Conservation (phyloP, 345 rosid species). For the Aquilaria malaccensis region DNA sequence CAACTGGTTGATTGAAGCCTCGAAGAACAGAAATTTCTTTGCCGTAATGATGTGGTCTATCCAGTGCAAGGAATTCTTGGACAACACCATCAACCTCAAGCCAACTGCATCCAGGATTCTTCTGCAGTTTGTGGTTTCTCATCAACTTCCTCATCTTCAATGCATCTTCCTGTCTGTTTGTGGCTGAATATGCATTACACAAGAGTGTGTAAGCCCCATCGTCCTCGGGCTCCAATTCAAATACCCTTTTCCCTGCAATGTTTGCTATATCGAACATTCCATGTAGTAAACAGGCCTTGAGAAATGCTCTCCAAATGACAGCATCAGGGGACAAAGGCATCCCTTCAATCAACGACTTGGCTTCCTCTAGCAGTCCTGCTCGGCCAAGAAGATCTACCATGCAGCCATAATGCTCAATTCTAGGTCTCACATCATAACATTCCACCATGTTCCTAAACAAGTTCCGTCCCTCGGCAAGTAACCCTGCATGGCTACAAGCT, state of each 20-base stretch:
- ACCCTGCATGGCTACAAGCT: slow-evolving; percentile 30
- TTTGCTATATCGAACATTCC: slow-evolving; percentile 21
- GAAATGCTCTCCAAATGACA: slow-evolving; percentile 27
- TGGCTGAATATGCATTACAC: slow-evolving; percentile 19
- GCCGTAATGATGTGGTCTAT: slow-evolving; percentile 7
- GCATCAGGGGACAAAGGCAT: slow-evolving; percentile 22
- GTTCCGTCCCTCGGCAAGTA: slow-evolving; percentile 19
- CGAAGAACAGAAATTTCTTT: slow-evolving; percentile 7
- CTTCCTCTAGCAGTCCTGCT: slow-evolving; percentile 29
- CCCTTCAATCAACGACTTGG: slow-evolving; percentile 13
- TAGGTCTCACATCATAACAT: slow-evolving; percentile 23
- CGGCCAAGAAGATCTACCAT: slow-evolving; percentile 30
- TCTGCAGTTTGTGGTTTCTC: slow-evolving; percentile 17
- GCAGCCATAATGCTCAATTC: slow-evolving; percentile 30
- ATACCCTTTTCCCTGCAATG: slow-evolving; percentile 17
- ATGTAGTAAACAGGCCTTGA: slow-evolving; percentile 21
- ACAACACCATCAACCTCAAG: slow-evolving; percentile 21
- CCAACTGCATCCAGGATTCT: slow-evolving; percentile 30
- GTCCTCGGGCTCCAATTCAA: slow-evolving; percentile 18
- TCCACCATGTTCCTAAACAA: slow-evolving; percentile 22
- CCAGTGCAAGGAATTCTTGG: slow-evolving; percentile 24
- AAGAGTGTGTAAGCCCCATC: slow-evolving; percentile 22
- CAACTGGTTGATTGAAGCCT: slow-evolving; percentile 5
- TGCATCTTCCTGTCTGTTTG: slow-evolving; percentile 14
- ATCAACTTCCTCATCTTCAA: slow-evolving; percentile 21